Conservation (phyloP, 2,329 filamentous ascomycete genomes). For the Penicillium italicum region DNA sequence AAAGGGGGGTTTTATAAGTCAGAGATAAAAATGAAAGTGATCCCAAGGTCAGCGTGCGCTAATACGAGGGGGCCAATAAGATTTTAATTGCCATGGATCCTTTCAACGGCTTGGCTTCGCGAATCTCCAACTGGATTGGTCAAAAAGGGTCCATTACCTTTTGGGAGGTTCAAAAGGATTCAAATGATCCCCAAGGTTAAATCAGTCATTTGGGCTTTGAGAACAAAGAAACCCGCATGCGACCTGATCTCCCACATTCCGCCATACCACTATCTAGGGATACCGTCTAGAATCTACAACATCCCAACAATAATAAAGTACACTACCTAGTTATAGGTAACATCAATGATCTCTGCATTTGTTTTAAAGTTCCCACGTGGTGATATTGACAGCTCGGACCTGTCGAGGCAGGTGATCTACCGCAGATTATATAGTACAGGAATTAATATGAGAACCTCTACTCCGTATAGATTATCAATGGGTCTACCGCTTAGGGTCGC, state of each 20-base stretch:
- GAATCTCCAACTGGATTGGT: background rate
- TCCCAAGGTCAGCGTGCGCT: background rate
- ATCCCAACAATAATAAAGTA: too few relatives aligned
- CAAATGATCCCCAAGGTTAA: background rate
- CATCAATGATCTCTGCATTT: background rate
- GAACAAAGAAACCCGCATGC: too few relatives aligned
- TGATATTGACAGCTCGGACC: background rate
- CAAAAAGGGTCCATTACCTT: background rate
- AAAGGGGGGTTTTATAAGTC: background rate
- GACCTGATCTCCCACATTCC: too few relatives aligned
- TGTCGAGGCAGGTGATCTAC: background rate
- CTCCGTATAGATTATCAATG: too few relatives aligned
- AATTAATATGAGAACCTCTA: too few relatives aligned
- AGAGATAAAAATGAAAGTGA: constrained; percentile 3
- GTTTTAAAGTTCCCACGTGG: constrained; percentile 3
- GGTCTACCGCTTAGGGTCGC: too few relatives aligned
- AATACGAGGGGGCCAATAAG: background rate
- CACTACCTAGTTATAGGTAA: too few relatives aligned
- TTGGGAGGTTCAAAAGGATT: too few relatives aligned
- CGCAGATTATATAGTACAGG: too few relatives aligned
- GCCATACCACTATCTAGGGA: too few relatives aligned
- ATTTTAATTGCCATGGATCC: background rate
- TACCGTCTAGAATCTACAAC: too few relatives aligned
- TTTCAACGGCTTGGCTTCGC: background rate
- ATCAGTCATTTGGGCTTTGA: background rate